Evolutionary conservation across 805 yeast genomes (phyloP), one percentile per base, ranked within the genome.

Genomic region (Spencermartinsiella europaea): DNA sequence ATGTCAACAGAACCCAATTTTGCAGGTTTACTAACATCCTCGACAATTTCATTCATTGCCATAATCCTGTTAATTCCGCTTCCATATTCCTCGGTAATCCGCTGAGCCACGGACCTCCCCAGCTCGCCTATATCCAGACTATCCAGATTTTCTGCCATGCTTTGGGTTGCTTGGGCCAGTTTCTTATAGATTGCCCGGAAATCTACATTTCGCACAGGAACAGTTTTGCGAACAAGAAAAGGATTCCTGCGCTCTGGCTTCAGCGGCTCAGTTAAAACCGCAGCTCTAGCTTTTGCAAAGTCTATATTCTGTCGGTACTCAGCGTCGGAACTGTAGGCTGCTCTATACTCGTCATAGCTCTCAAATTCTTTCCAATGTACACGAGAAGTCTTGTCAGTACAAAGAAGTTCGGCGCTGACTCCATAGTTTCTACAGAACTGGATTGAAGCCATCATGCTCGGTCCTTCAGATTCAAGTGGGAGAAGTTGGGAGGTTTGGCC

Each of bases 351-450:
- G 10, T 25, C 10, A 12, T 25, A 25, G 12, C 12, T 12, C 12
- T 25, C 31, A 25, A 12, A 25, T 7, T 25, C 31, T 12, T 25
- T 25, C 31, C 31, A 25, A 7, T 7, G 31, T 7, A 37, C 34
- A 3, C 33, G 39, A 2, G 38, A n/a, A 17, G 41, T 42, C 17
- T 34, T 21, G 37, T 47, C 38, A 14, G 50, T 45, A 20, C 45
- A 46, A 8, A 44, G 34, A n/a, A 48, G 17, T n/a, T 46, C 45
- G 8, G 42, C n/a, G 12, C 15, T 15, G 12, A 49, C 34, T 3
- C 48, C 50, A 25, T 38, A 21, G 19, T 45, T 52, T 4, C 28
- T 31, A 31, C 50, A 34, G n/a, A 45, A 37, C 22, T 38, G 17
- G n/a, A 47, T 10, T 12, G 44, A 38, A 16, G 39, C 36, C 28